Conservation (phyloP, 495 filamentous ascomycete species). For the Trichocladium antarcticum region DNA sequence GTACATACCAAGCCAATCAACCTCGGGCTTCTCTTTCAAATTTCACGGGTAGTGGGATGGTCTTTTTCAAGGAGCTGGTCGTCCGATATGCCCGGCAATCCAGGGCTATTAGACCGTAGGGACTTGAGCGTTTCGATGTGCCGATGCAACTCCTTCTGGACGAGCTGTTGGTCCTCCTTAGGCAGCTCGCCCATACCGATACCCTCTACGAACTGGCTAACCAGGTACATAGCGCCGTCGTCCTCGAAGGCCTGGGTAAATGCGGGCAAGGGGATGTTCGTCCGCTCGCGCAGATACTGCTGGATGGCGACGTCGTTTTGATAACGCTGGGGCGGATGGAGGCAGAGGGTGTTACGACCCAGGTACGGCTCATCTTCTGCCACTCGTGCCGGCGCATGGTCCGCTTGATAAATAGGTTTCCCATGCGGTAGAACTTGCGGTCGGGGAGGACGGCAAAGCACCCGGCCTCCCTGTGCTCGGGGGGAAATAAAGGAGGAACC, state of each 20-base stretch:
- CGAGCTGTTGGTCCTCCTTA: neutral
- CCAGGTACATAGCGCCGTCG: slow-evolving; percentile 4
- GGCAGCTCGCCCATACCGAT: neutral
- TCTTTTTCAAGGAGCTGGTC: too few species aligned
- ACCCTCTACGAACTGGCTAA: neutral
- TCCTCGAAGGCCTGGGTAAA: slow-evolving; percentile 3
- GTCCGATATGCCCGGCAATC: slow-evolving; percentile 3
- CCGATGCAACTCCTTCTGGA: neutral
- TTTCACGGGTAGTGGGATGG: too few species aligned
- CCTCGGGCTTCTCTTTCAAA: too few species aligned
- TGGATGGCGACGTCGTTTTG: neutral
- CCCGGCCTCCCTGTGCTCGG: neutral
- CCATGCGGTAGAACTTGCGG: neutral
- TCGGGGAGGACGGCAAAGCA: neutral
- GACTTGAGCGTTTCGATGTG: slow-evolving; percentile 1
- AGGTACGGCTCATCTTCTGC: neutral
- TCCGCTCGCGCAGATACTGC: neutral
- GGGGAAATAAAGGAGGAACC: neutral
- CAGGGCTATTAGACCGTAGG: slow-evolving; percentile 1
- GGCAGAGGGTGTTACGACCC: neutral
- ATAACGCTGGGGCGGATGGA: neutral
- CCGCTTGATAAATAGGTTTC: slow-evolving; percentile 1
- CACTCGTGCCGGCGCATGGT: neutral
- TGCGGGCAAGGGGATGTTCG: slow-evolving; percentile 3
- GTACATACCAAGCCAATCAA: too few species aligned